Conservation (phyloP, 2,329 filamentous ascomycete genomes). For the Colletotrichum incanum region DNA sequence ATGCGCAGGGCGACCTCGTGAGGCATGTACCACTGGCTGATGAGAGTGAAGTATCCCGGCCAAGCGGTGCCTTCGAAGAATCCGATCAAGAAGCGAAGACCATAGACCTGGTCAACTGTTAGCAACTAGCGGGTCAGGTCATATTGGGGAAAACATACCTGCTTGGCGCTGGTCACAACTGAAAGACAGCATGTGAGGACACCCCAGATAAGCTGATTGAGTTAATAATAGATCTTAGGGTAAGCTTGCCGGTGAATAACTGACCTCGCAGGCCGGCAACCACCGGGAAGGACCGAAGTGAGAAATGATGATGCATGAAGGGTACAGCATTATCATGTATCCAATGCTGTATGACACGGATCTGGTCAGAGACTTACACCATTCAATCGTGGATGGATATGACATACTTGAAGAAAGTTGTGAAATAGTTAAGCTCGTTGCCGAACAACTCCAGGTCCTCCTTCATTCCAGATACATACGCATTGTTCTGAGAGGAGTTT, state of each 20-base stretch:
- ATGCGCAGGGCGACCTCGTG: slow-evolving; percentile 64
- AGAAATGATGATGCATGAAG: slow-evolving; percentile 49
- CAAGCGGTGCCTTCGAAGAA: slow-evolving; percentile 56
- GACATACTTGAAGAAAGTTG: slow-evolving; percentile 44
- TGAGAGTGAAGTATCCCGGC: slow-evolving; percentile 50
- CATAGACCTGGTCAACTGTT: slow-evolving; percentile 54
- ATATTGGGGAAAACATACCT: slow-evolving; percentile 38
- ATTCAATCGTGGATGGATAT: rapidly evolving
- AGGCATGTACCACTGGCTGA: slow-evolving; percentile 61
- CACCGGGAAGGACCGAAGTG: slow-evolving; percentile 49
- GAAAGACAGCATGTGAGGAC: slow-evolving; percentile 31
- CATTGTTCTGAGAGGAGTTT: slow-evolving; percentile 42
- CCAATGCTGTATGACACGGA: slow-evolving; percentile 31
- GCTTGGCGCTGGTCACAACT: slow-evolving; percentile 15
- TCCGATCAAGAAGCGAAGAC: slow-evolving; percentile 61
- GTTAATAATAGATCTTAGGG: background rate
- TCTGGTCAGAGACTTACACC: background rate
- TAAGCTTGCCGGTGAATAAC: background rate
- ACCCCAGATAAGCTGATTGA: slow-evolving; percentile 25
- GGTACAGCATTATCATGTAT: slow-evolving; percentile 48
- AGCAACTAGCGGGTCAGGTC: slow-evolving; percentile 35
- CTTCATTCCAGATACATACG: slow-evolving; percentile 50
- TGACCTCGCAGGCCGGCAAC: slow-evolving; percentile 48
- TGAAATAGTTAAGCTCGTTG: slow-evolving; percentile 48
- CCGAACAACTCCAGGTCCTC: slow-evolving; percentile 48